phyloP scores from a whole-genome alignment of 768 basidiomycete species.

The Lentinula raphanica region DNA sequence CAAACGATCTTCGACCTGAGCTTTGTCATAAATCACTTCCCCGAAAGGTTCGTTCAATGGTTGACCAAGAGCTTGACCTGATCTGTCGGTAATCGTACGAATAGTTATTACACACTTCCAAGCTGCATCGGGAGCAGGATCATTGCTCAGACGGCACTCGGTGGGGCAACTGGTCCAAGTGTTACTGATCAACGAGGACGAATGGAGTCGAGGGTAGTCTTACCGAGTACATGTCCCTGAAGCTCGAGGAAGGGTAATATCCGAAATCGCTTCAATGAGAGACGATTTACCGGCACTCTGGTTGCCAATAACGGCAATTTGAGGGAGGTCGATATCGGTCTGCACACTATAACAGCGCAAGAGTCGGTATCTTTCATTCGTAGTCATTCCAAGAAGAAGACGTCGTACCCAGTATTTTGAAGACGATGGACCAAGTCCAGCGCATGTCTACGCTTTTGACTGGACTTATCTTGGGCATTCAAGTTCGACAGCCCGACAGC shows the following conservation, averaged over 20 bases:
- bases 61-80: constrained; percentile 33
- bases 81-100: constrained; percentile 35
- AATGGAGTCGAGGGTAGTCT: background rate
- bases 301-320: constrained; percentile 67
- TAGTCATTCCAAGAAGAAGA: background rate
- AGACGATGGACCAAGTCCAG: constrained; percentile 57
- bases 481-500: constrained; percentile 62
- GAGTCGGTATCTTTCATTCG: too few relatives aligned
- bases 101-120: constrained; percentile 53
- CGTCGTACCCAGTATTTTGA: constrained; percentile 53
- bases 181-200: too few relatives aligned
- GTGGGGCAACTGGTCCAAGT: constrained; percentile 25
- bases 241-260: constrained; percentile 63
- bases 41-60: constrained; percentile 41
- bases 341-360: constrained; percentile 50
- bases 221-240: constrained; percentile 76
- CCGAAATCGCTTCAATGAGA: constrained; percentile 71
- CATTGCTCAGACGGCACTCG: constrained; percentile 47
- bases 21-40: constrained; percentile 41
- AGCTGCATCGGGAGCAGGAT: constrained; percentile 14
- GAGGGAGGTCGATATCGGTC: constrained; percentile 65
- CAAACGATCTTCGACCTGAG: constrained; percentile 59
- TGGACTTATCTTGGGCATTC: constrained; percentile 36
- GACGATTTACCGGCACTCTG: constrained; percentile 78
- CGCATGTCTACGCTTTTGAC: constrained; percentile 40